These are phyloP conservation scores for Mychonastes homosphaera DNA, from an alignment of 139 green algal species.

Conservation along the genomic window DNA sequence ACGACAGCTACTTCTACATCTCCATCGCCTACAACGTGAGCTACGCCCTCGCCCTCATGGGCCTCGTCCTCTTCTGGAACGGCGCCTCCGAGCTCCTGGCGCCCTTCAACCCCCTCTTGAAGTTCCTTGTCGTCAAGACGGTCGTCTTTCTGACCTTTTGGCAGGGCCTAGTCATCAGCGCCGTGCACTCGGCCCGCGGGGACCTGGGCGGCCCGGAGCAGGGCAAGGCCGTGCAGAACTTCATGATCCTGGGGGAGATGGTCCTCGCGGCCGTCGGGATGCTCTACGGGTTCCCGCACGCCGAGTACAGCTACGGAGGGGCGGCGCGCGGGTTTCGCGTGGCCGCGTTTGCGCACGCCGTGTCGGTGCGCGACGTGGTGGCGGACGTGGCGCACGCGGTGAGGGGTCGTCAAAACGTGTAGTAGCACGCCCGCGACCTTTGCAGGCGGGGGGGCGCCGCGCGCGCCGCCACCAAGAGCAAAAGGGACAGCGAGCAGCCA, in stretches of 20 bases:
- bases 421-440: too few species aligned
- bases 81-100: constrained; percentile 80
- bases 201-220: constrained; percentile 41
- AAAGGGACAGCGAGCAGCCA: too few species aligned
- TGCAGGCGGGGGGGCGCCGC: too few species aligned
- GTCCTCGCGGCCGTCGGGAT: constrained; percentile 65
- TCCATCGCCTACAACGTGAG: constrained; percentile 89
- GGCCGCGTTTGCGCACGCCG: constrained; percentile 63
- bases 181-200: constrained; percentile 39
- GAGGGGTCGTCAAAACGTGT: background rate
- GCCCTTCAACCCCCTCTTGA: constrained; percentile 86
- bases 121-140: constrained; percentile 90
- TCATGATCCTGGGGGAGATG: constrained; percentile 94
- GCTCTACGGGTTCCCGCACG: constrained; percentile 80
- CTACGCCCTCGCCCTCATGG: constrained; percentile 86
- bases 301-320: constrained; percentile 57
- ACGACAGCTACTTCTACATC: constrained; percentile 70
- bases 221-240: constrained; percentile 79
- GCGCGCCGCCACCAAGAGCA: too few species aligned
- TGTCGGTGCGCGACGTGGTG: constrained; percentile 79
- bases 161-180: constrained; percentile 73
- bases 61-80: constrained; percentile 90
- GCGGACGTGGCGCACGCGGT: constrained; percentile 78
- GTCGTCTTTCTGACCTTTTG: constrained; percentile 98
- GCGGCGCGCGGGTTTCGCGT: constrained; percentile 11